These are phyloP conservation scores for Conringia planisiliqua DNA, from an alignment of 345 rosid genomes.

Conservation along the genomic window DNA sequence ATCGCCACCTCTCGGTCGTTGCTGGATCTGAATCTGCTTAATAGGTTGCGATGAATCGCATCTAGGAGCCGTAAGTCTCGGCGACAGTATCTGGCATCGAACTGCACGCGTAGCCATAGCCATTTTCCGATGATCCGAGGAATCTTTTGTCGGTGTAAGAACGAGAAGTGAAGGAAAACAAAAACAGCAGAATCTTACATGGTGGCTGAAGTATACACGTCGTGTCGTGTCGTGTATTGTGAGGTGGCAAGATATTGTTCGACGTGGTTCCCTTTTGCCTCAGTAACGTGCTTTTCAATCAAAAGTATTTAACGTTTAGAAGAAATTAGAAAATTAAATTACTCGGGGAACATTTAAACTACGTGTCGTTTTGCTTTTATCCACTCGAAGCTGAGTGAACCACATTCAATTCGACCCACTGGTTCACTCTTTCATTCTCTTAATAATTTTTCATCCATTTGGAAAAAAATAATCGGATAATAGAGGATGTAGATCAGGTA, in stretches of 20 bases:
- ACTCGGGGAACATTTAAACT: not conserved
- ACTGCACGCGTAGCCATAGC: constrained; percentile 53
- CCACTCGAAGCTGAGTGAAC: constrained; percentile 15
- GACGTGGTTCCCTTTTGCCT: constrained; percentile 30
- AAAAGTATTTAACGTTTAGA: not conserved
- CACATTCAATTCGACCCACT: not conserved
- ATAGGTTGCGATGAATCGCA: constrained; percentile 35
- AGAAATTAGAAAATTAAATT: not conserved
- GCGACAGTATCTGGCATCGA: constrained; percentile 31
- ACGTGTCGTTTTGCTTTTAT: constrained; percentile 34
- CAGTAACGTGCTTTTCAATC: constrained; percentile 30
- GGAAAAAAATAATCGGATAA: too few species aligned
- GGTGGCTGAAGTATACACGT: constrained; percentile 32
- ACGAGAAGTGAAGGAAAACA: not conserved
- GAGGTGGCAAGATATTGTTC: constrained; percentile 28
- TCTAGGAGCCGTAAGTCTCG: not conserved
- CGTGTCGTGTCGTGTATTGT: constrained; percentile 42
- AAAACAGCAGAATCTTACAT: constrained; percentile 19
- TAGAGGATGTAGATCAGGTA: too few species aligned
- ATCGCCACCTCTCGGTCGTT: constrained; percentile 32
- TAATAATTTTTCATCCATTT: too few species aligned
- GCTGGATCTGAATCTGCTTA: constrained; percentile 38
- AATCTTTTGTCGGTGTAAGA: not conserved
- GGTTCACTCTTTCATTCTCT: not conserved
- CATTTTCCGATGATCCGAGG: constrained; percentile 40